Percentiles rank a stretch among this genome's conserved stretches.
Conservation (phyloP, 1,139 yeast genomes). For the Nakaseomyces kungkrabaensis region DNA sequence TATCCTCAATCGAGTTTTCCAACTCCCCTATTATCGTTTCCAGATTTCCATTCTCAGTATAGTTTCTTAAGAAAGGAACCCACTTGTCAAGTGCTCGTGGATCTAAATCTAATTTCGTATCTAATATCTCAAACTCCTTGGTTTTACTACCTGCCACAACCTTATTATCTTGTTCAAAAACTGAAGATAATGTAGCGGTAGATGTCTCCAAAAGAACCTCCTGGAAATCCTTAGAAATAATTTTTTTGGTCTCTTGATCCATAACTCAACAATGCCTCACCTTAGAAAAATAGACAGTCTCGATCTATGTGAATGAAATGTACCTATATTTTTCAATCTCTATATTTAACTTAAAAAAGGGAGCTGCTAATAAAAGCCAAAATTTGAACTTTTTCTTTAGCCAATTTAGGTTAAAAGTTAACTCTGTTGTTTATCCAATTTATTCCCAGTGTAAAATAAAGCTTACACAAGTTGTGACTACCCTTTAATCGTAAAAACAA, state of each 20-base stretch:
- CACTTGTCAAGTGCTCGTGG: slow-evolving; percentile 26
- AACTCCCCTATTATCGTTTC: slow-evolving; percentile 22
- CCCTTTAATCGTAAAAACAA: no score
- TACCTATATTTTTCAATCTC: not conserved
- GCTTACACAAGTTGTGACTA: no score
- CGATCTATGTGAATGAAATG: not conserved
- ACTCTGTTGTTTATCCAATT: no score
- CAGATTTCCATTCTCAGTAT: slow-evolving; percentile 21
- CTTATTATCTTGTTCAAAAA: slow-evolving; percentile 1
- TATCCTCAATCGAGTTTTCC: slow-evolving; percentile 26
- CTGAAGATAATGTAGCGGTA: slow-evolving; percentile 9
- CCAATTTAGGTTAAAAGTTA: no score
- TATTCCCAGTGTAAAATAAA: no score
- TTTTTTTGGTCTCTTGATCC: slow-evolving; percentile 23
- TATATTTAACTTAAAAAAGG: no score
- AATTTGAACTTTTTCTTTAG: no score
- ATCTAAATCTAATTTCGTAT: slow-evolving; percentile 20
- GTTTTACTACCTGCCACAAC: not conserved
- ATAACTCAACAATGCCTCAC: slow-evolving; percentile 1
- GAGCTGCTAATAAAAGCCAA: no score
- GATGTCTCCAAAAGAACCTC: slow-evolving; percentile 20
- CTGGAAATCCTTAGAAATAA: slow-evolving; percentile 24
- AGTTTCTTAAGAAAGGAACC: slow-evolving; percentile 26
- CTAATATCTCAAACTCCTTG: slow-evolving; percentile 7
- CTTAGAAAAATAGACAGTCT: no score